Conservation (phyloP, 495 filamentous ascomycete genomes). For the Talaromyces adpressus region DNA sequence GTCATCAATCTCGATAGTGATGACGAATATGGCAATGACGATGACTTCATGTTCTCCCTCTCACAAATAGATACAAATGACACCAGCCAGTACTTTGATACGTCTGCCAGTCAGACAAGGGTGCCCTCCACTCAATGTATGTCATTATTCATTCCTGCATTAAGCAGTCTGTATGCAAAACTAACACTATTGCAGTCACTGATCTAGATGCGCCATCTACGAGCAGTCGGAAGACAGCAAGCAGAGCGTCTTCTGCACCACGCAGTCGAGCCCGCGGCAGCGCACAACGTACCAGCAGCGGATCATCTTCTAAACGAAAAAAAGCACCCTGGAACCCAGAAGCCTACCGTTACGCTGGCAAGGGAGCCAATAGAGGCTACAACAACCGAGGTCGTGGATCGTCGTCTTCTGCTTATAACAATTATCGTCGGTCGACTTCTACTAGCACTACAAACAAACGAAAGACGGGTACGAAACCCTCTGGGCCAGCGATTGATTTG, state of each 20-base stretch:
- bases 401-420: background rate
- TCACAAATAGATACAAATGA: slow-evolving; percentile 29
- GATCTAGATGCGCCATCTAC: background rate
- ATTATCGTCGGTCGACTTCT: background rate
- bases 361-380: background rate
- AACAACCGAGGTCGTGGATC: background rate
- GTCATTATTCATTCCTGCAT: background rate
- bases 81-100: slow-evolving; percentile 42
- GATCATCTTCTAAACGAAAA: background rate
- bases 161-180: background rate
- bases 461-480: background rate
- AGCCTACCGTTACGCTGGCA: background rate
- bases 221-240: background rate
- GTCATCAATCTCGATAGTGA: slow-evolving; percentile 64
- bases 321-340: background rate
- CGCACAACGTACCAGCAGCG: slow-evolving; percentile 1
- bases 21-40: slow-evolving; percentile 43
- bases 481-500: slow-evolving; percentile 36
- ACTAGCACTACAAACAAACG: background rate
- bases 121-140: slow-evolving; percentile 5
- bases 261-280: slow-evolving; percentile 1
- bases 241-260: background rate
- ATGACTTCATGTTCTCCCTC: slow-evolving; percentile 31
- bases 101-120: slow-evolving; percentile 16
- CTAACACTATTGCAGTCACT: background rate